These are phyloP conservation scores for Aaosphaeria pasadenensis DNA, from an alignment of 2,329 filamentous ascomycete species.

Conservation along the genomic window DNA sequence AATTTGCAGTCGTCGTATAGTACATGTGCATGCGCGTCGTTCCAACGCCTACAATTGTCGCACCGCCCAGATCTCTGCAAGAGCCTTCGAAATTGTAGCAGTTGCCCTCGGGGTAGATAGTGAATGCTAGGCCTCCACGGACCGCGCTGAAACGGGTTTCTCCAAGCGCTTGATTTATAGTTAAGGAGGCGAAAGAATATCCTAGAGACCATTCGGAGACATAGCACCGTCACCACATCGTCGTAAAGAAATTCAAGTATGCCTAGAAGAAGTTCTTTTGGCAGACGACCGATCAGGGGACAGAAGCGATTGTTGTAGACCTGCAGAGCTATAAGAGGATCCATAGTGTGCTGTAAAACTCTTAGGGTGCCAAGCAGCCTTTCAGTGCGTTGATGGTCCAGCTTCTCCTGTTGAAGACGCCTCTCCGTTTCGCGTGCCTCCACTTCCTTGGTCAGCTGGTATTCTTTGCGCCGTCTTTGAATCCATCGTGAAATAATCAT, in stretches of 20 bases:
- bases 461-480: constrained; percentile 6
- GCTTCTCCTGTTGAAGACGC: constrained; percentile 4
- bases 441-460: constrained; percentile 7
- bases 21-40: constrained; percentile 4
- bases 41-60: constrained; percentile 12
- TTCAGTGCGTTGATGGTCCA: constrained; percentile 6
- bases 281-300: constrained; percentile 11
- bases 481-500: constrained; percentile 6
- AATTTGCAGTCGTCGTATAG: constrained; percentile 9
- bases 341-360: constrained; percentile 4
- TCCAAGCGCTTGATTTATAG: constrained; percentile 5
- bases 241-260: constrained; percentile 9
- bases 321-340: constrained; percentile 10
- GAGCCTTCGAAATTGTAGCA: constrained; percentile 7
- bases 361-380: no score
- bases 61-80: constrained; percentile 4
- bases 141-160: background rate
- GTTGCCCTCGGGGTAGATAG: constrained; percentile 1
- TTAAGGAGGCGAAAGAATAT: constrained; percentile 11
- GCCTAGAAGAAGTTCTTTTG: constrained; percentile 14
- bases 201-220: constrained; percentile 11
- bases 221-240: constrained; percentile 9
- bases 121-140: constrained; percentile 1
- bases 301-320: constrained; percentile 17
- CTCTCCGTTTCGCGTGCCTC: constrained; percentile 7